Percentiles rank a stretch among this genome's conserved stretches.
phyloP scores from a whole-genome alignment of 352 stramenopile genomes.

The Phytophthora boehmeriae region DNA sequence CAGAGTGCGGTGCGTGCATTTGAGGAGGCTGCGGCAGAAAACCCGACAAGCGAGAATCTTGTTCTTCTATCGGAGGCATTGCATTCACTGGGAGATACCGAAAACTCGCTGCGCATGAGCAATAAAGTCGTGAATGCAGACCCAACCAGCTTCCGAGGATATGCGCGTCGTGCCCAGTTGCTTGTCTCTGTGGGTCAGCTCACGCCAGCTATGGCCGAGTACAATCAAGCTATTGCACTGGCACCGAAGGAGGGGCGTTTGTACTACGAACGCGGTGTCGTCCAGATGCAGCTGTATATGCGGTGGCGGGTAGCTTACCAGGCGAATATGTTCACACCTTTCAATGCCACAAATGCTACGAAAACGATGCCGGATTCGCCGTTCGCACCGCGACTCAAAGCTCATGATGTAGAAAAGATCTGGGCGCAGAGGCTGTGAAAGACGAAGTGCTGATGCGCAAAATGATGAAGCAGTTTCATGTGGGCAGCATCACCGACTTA shows the following conservation, averaged over 20 bases:
- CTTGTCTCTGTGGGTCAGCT: slow-evolving; percentile 56
- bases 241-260: slow-evolving; percentile 64
- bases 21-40: slow-evolving; percentile 57
- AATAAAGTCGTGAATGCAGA: slow-evolving; percentile 72
- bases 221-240: slow-evolving; percentile 64
- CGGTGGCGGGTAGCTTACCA: slow-evolving; percentile 62
- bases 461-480: slow-evolving; percentile 61
- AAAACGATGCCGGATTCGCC: slow-evolving; percentile 26
- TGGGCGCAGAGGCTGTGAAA: slow-evolving; percentile 53
- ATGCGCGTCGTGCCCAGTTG: slow-evolving; percentile 71
- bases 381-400: slow-evolving; percentile 47
- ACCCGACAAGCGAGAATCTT: slow-evolving; percentile 77
- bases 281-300: slow-evolving; percentile 75
- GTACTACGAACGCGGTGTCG: slow-evolving; percentile 76
- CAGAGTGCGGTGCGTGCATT: slow-evolving; percentile 69
- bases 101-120: slow-evolving; percentile 77
- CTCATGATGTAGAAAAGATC: slow-evolving; percentile 52
- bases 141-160: slow-evolving; percentile 63
- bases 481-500: slow-evolving; percentile 62
- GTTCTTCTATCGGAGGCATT: slow-evolving; percentile 79
- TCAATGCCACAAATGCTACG: background rate
- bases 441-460: slow-evolving; percentile 48
- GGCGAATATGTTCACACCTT: slow-evolving; percentile 39
- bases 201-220: slow-evolving; percentile 58
- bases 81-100: slow-evolving; percentile 80